phyloP scores from a whole-genome alignment of 306 rosid genomes.

The Psophocarpus tetragonolobus region DNA sequence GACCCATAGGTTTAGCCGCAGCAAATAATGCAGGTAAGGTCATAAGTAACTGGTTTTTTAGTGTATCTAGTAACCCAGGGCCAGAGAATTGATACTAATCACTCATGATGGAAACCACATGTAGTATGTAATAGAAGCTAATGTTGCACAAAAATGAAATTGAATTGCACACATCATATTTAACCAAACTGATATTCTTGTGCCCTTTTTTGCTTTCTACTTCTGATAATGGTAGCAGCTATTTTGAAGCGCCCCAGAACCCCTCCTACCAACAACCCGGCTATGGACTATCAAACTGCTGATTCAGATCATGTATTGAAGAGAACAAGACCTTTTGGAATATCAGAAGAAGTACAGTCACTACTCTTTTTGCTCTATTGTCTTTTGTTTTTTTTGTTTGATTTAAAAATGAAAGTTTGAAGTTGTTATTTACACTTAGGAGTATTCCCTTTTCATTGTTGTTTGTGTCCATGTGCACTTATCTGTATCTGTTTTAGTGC shows the following conservation, averaged over 20 bases:
- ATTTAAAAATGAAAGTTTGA: constrained; percentile 26
- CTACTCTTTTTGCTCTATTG: constrained; percentile 21
- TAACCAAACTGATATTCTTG: constrained; percentile 32
- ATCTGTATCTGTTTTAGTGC: background rate
- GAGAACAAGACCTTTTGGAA: constrained; percentile 91
- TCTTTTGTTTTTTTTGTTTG: constrained; percentile 34
- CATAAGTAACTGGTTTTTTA: background rate
- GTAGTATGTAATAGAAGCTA: constrained; percentile 18
- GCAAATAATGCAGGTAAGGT: constrained; percentile 76
- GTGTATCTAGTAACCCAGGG: background rate
- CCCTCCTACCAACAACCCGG: constrained; percentile 88
- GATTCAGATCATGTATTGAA: constrained; percentile 94
- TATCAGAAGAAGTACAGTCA: constrained; percentile 78
- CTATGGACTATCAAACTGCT: constrained; percentile 97
- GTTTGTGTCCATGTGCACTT: background rate
- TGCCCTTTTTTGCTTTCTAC: constrained; percentile 25
- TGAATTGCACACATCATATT: background rate
- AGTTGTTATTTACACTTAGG: constrained; percentile 10
- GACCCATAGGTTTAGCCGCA: constrained; percentile 77
- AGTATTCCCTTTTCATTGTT: constrained; percentile 19
- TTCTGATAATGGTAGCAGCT: constrained; percentile 56
- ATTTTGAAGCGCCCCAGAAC: constrained; percentile 96
- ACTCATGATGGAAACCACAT: constrained; percentile 23
- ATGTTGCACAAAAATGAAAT: background rate
- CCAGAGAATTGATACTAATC: constrained; percentile 15